Conservation (phyloP, 1,284 basidiomycete genomes). For the Kwoniella shivajii region DNA sequence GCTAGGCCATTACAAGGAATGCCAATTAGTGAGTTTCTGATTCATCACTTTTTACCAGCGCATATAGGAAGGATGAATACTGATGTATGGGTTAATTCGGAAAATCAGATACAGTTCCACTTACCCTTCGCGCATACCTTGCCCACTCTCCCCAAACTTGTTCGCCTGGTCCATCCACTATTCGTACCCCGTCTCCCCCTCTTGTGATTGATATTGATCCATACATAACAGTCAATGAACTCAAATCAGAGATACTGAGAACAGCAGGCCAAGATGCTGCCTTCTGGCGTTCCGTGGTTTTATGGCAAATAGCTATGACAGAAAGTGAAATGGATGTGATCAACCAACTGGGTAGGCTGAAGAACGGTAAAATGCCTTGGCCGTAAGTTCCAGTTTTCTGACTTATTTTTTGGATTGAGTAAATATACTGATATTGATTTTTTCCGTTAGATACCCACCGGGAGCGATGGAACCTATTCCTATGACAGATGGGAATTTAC, state of each 20-base stretch:
- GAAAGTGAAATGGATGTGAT: conserved; percentile 47
- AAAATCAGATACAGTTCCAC: conserved; percentile 20
- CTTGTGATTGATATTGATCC: conserved; percentile 39
- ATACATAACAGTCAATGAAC: conserved; percentile 33
- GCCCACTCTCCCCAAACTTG: conserved; percentile 19
- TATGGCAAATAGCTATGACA: conserved; percentile 51
- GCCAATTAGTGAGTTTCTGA: conserved; percentile 13
- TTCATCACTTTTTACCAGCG: neutral
- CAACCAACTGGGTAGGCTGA: conserved; percentile 42
- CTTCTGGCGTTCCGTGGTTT: conserved; percentile 20
- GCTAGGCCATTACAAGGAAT: conserved; percentile 29
- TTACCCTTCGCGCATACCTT: conserved; percentile 39
- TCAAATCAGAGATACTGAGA: conserved; percentile 40
- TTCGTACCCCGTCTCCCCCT: conserved; percentile 21
- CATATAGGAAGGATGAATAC: no score
- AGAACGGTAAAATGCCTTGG: conserved; percentile 48
- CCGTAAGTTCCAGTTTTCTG: conserved; percentile 31
- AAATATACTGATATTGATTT: neutral
- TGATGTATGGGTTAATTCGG: neutral
- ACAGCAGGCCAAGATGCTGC: conserved; percentile 33
- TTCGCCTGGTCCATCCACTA: neutral
- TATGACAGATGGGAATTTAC: conserved; percentile 29
- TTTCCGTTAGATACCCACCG: conserved; percentile 36
- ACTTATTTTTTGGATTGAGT: no score
- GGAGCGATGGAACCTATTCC: conserved; percentile 37